Percentiles rank a stretch among this genome's conserved stretches.
Conservation (phyloP, 345 rosid species). For the Populus alba region DNA sequence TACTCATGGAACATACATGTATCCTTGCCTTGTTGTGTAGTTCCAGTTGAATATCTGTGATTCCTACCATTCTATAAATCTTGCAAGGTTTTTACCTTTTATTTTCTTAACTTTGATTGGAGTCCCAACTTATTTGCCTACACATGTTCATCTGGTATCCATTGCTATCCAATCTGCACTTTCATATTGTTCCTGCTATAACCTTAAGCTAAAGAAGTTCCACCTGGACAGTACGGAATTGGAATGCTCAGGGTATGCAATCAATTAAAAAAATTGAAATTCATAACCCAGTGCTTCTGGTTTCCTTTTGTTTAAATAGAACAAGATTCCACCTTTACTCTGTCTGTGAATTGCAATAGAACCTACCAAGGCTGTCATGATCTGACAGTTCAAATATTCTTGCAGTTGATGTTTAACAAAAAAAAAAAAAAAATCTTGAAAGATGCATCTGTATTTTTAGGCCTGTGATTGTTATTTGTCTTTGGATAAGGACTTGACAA, state of each 20-base stretch:
- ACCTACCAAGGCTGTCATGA: not conserved
- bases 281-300: not conserved
- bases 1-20: constrained; percentile 85
- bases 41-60: constrained; percentile 6
- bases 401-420: not conserved
- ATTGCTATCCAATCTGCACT: not conserved
- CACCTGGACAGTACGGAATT: not conserved
- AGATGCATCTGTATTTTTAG: not conserved
- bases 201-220: not conserved
- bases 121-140: not conserved
- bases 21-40: constrained; percentile 49
- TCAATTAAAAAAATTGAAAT: not conserved
- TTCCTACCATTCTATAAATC: not conserved
- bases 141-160: not conserved
- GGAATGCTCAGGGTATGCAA: not conserved
- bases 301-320: not conserved
- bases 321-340: not conserved
- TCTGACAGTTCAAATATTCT: not conserved
- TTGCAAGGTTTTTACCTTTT: constrained; percentile 1
- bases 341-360: not conserved
- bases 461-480: not conserved
- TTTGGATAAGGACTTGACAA: constrained; percentile 40
- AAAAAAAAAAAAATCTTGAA: not conserved
- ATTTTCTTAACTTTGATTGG: not conserved
- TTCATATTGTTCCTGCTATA: not conserved